These are phyloP conservation scores for Argentina anserina DNA, from an alignment of 306 rosid genomes.

Conservation along the genomic window DNA sequence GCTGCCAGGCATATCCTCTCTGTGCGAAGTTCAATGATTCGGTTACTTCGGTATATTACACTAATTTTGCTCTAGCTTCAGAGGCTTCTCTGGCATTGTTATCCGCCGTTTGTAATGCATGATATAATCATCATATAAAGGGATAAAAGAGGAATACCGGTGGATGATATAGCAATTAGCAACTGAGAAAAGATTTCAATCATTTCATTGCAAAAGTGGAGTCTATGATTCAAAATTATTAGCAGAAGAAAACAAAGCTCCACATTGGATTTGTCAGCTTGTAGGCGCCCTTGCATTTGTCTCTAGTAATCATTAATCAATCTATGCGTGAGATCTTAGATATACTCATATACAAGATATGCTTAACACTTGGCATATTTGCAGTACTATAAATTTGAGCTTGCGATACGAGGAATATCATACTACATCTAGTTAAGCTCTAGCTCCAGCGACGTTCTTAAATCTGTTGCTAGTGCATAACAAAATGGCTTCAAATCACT, in stretches of 20 bases:
- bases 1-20: too few species aligned
- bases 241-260: neutral
- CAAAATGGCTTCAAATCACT: slow-evolving; percentile 11
- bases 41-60: too few species aligned
- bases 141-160: neutral
- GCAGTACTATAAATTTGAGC: slow-evolving; percentile 14
- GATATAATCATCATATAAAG: neutral
- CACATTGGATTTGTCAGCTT: slow-evolving; percentile 23
- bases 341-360: neutral
- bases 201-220: neutral
- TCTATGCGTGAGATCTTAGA: neutral
- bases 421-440: neutral
- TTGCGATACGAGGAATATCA: neutral
- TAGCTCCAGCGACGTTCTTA: neutral
- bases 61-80: too few species aligned
- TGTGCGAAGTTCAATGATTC: too few species aligned
- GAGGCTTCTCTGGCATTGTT: too few species aligned
- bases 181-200: neutral
- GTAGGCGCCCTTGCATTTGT: neutral
- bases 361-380: neutral
- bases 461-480: neutral
- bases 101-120: too few species aligned
- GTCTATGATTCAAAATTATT: neutral
- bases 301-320: too few species aligned
- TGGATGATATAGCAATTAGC: neutral